Base-by-base conservation (phyloP, 2,329 filamentous ascomycete species). In the Aspergillus aculeatinus region DNA sequence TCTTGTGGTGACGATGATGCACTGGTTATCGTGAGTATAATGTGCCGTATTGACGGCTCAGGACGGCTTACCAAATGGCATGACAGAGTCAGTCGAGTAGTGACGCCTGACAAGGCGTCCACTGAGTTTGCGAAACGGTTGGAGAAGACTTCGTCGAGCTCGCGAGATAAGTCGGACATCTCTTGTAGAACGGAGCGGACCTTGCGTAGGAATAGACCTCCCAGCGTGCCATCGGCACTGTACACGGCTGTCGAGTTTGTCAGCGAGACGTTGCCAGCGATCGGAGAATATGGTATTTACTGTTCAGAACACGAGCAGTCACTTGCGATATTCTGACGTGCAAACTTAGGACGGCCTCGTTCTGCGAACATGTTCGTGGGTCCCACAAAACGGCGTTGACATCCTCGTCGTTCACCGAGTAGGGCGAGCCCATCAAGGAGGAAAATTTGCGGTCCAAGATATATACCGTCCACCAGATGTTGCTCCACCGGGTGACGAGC, bases 401-500 rank as follows among this genome's bases (percentile, higher is more conserved):
- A 42, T 83, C 80, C 11, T 82, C 77, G 29, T 85, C 82, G 35
- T 76, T 75, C 1, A 85, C 73, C 0, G 81, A 79, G 44, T 80
- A 78, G 0, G 83, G 82, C 0, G 83, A 65, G 0, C 83, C 83
- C 76, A 84, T 83, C 2, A 84, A 65, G 0, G 81, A 82, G 1
- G 81, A 81, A 74, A 84, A 83, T 63, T 84, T 79, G 1, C 82
- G 76, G 56, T 85, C 83, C 0, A 85, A 67, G 2, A 85, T 77
- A 49, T 83, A 84, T 0, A 84, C 77, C 0, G 83, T 85, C 82
- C 82, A 85, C 82, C 82, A 85, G 12, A 83, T 76, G 56, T 79
- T 79, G 5, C 80, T 79, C 48, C 78, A 82, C 51, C 83, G 72
- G 56, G 84, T 77, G 0, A 83, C 80, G 3, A 77, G 67, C 0